Conservation (phyloP, 2,329 filamentous ascomycete species). For the Emydomyces testavorans region DNA sequence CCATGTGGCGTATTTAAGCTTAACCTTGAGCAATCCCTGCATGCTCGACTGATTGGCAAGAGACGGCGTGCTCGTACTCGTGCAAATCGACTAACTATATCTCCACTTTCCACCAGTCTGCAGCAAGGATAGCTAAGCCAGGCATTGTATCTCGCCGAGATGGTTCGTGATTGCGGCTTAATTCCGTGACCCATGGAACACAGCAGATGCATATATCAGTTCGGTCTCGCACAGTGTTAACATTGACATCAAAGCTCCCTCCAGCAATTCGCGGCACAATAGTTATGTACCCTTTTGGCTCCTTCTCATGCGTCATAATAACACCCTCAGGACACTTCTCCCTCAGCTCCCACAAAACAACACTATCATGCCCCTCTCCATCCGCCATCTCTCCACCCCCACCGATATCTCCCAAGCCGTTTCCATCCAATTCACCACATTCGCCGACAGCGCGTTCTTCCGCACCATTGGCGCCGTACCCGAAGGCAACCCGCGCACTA, state of each 20-base stretch:
- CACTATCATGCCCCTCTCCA: constrained; percentile 10
- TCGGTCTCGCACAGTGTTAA: too few species aligned
- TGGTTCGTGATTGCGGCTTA: too few species aligned
- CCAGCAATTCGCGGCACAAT: too few species aligned
- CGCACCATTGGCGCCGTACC: constrained; percentile 10
- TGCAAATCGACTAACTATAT: too few species aligned
- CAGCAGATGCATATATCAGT: too few species aligned
- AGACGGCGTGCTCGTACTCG: too few species aligned
- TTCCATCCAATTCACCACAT: constrained; percentile 9
- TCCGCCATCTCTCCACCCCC: constrained; percentile 10
- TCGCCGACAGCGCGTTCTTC: constrained; percentile 11
- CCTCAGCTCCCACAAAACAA: background rate
- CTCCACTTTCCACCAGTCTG: too few species aligned
- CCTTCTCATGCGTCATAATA: background rate
- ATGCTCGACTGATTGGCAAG: too few species aligned
- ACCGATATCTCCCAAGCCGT: constrained; percentile 12
- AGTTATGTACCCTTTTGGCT: too few species aligned
- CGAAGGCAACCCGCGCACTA: constrained; percentile 2
- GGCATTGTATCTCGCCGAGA: background rate
- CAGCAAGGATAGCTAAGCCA: background rate
- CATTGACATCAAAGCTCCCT: too few species aligned
- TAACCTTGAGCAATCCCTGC: background rate
- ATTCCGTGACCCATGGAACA: too few species aligned
- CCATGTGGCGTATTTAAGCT: constrained; percentile 1
- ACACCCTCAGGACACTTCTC: background rate